Base-by-base conservation (phyloP, 2,329 filamentous ascomycete genomes). In the Peltaster fructicola region DNA sequence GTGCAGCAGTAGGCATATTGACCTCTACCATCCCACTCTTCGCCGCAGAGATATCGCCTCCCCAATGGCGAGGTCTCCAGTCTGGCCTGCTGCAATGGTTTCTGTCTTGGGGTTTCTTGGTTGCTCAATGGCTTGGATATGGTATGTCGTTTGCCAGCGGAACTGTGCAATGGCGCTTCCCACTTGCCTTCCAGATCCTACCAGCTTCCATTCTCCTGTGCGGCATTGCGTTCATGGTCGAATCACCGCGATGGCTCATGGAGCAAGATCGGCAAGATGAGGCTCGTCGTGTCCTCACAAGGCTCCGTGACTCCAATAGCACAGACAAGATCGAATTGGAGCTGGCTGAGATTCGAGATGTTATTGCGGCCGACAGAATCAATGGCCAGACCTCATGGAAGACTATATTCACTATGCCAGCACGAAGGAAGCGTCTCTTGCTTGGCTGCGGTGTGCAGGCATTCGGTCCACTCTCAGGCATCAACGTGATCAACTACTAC, bases 381-480 rank as follows among this genome's bases (percentile, higher is more conserved):
- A 53, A 68, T 20, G 64, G 59, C 6, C 61, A 45, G 9, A 57
- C 54, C 18, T 61, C 58, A 2, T 73, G 64, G 56, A 42, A 41
- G 2, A 56, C 69, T 26, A 60, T 73, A 48, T 71, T 73, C 39
- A 60, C 53, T 8, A 56, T 65, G 6, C 59, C 62, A 14, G 47
- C 61, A 27, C 72, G 68, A 58, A 61, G 72, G 39, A 71, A 59
- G 23, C 57, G 72, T 9, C 59, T 75, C 24, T 45, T 72, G 34
- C 64, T 73, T 31, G 72, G 65, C 12, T 63, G 63, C 20, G 48
- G 66, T 15, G 62, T 73, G 18, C 70, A 78, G 42, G 59, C 70
- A 31, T 71, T 76, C 37, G 68, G 69, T 23, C 70, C 75, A 34
- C 62, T 75, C 38, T 63, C 59, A n/a, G 66, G 65, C 20, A 65